These are phyloP conservation scores for Chlorella sorokiniana DNA, from an alignment of 139 green algal species.

Conservation along the genomic window DNA sequence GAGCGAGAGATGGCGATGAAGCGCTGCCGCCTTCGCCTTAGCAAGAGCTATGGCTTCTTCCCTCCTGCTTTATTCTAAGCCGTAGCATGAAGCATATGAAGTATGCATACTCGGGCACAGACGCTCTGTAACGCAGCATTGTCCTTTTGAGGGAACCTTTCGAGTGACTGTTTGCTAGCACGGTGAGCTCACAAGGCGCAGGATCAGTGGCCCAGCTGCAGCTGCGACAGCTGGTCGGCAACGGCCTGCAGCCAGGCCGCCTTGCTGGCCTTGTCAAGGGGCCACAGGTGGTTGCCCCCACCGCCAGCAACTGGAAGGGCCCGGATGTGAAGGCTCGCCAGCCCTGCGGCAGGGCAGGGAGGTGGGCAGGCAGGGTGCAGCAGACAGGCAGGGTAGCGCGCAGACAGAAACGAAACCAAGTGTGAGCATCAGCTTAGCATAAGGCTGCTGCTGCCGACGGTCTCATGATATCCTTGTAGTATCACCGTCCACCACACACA, in stretches of 20 bases:
- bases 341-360: background rate
- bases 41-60: too few species aligned
- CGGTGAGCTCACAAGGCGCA: background rate
- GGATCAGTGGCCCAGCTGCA: background rate
- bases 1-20: too few species aligned
- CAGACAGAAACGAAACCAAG: background rate
- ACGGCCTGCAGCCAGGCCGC: constrained; percentile 54
- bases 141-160: background rate
- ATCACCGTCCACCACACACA: too few species aligned
- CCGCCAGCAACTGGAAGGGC: constrained; percentile 45
- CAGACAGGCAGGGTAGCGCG: background rate
- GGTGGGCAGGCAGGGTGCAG: background rate
- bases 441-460: background rate
- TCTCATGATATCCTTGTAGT: too few species aligned
- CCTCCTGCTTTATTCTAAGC: too few species aligned
- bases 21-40: too few species aligned
- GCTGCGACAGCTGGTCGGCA: constrained; percentile 14
- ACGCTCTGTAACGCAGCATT: background rate
- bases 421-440: background rate
- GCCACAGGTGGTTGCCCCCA: constrained; percentile 80
- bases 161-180: background rate
- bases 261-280: constrained; percentile 67
- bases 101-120: too few species aligned
- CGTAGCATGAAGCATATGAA: too few species aligned
- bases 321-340: constrained; percentile 58